Percentiles rank a stretch among this genome's conserved stretches.
These are phyloP conservation scores for Nicotiana obtusifolia DNA, from an alignment of 257 asterid species.

Conservation along the genomic window DNA sequence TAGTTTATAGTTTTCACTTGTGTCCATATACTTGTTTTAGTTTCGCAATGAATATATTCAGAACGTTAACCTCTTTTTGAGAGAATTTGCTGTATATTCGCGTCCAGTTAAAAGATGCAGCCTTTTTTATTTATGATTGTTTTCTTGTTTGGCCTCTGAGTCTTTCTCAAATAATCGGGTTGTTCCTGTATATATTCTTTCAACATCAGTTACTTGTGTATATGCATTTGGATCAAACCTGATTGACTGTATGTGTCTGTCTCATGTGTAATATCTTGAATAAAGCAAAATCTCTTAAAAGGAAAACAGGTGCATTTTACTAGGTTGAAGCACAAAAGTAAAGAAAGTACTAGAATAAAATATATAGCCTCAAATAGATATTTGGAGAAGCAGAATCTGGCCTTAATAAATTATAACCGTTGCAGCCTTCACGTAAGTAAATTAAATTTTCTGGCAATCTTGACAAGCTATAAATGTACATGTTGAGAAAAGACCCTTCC, in stretches of 20 bases:
- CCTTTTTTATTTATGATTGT: neutral
- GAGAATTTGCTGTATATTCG: slow-evolving; percentile 19
- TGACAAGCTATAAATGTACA: neutral
- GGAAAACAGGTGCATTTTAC: neutral
- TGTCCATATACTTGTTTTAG: slow-evolving; percentile 6
- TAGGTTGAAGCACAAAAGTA: neutral
- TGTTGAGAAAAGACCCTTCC: neutral
- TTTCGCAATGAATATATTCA: neutral
- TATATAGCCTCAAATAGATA: neutral
- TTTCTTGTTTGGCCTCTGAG: neutral
- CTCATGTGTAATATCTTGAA: neutral
- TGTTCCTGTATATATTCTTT: neutral
- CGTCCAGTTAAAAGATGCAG: slow-evolving; percentile 9
- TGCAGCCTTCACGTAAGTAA: neutral
- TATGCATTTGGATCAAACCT: neutral
- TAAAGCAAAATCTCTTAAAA: neutral
- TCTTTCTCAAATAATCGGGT: neutral
- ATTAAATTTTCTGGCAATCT: neutral
- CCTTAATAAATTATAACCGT: too few species aligned
- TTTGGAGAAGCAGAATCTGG: neutral
- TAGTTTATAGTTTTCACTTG: slow-evolving; percentile 3
- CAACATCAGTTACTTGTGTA: neutral
- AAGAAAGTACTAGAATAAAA: neutral
- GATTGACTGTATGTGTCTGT: neutral
- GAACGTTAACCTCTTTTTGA: neutral